These are phyloP conservation scores for Ceratopteris richardii DNA, from an alignment of 75 land plant genomes.

Conservation along the genomic window DNA sequence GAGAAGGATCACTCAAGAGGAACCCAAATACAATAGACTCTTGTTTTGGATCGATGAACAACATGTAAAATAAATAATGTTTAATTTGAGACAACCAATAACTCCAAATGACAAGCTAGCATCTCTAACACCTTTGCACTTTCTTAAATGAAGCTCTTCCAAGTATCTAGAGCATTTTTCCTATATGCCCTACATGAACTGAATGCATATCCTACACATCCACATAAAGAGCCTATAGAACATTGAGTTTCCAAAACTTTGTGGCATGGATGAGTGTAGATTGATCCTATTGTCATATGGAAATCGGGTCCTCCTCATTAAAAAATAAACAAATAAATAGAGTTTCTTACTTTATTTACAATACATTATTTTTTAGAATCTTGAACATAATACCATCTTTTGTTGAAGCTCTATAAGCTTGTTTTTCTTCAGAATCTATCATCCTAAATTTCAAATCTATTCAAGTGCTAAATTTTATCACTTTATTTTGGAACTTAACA, in stretches of 20 bases:
- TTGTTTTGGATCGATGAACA: conserved; percentile 64
- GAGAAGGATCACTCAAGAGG: conserved; percentile 45
- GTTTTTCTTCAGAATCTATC: conserved; percentile 36
- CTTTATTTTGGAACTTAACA: too few relatives aligned
- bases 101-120: conserved; percentile 54
- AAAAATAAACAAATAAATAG: too few relatives aligned
- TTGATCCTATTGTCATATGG: conserved; percentile 19
- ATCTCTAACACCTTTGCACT: conserved; percentile 84
- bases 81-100: conserved; percentile 44
- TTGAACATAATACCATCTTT: too few relatives aligned
- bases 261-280: conserved; percentile 19
- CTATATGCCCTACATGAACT: conserved; percentile 54
- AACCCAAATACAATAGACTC: conserved; percentile 47
- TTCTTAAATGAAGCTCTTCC: conserved; percentile 74
- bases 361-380: too few relatives aligned
- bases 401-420: too few relatives aligned
- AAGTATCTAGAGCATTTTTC: conserved; percentile 43
- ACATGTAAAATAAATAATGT: conserved; percentile 77
- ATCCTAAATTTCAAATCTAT: too few relatives aligned
- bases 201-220: conserved; percentile 74
- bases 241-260: conserved; percentile 25
- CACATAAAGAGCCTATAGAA: conserved; percentile 43
- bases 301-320: too few relatives aligned
- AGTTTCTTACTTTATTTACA: too few relatives aligned
- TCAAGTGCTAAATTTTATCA: too few relatives aligned